A percentile compares a stretch with the other conserved stretches of the same genome.
These are phyloP conservation scores for Triticum turgidum DNA, from an alignment of 176 grass and related monocot genomes.

Conservation along the genomic window DNA sequence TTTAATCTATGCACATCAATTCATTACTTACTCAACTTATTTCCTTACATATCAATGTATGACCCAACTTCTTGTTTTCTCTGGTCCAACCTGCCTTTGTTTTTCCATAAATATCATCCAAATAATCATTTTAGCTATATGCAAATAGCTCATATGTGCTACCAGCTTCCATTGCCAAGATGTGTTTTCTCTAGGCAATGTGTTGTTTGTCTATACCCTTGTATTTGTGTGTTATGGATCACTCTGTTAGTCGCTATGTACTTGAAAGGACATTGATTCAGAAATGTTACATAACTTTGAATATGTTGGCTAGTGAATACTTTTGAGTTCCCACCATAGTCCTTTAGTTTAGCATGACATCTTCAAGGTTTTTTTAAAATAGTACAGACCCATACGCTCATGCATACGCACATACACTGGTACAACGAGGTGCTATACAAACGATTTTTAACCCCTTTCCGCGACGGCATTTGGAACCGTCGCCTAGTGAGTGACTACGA, in stretches of 20 bases:
- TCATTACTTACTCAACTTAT: background rate
- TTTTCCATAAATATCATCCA: background rate
- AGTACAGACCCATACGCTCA: too few relatives aligned
- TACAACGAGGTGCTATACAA: too few relatives aligned
- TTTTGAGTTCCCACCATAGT: background rate
- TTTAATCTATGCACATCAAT: background rate
- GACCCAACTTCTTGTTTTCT: background rate
- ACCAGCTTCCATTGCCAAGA: background rate
- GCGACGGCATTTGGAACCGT: too few relatives aligned
- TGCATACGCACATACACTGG: too few relatives aligned
- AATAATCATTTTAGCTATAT: background rate
- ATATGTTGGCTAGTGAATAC: background rate
- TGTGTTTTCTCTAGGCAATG: background rate
- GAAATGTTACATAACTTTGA: too few relatives aligned
- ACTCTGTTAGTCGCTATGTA: background rate
- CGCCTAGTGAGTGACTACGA: too few relatives aligned
- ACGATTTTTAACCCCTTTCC: too few relatives aligned
- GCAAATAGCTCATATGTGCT: background rate
- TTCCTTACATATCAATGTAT: background rate
- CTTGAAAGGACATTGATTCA: background rate
- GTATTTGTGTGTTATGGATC: background rate
- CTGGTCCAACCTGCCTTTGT: background rate
- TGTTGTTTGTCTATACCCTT: background rate
- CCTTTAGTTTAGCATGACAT: background rate
- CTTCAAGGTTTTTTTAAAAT: too few relatives aligned